Base-by-base conservation (phyloP, 2,329 filamentous ascomycete genomes). In the Penicillium oxalicum region DNA sequence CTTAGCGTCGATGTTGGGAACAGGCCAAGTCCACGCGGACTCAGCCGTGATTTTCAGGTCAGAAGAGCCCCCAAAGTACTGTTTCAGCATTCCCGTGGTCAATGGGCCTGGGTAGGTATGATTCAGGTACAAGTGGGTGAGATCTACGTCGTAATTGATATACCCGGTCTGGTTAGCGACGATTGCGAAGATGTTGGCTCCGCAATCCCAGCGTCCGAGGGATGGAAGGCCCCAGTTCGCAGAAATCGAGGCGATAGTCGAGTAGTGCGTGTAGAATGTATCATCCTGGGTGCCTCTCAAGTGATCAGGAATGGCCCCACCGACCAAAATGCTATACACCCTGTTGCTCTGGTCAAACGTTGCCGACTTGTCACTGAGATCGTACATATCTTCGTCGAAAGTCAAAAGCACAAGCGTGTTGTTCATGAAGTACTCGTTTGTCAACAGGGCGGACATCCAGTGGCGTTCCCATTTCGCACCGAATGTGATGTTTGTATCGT, bases 211-310 rank as follows among this genome's bases (percentile, higher is more conserved):
- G 4, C 40, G 24, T 40, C 45, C 45, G 12, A 47, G 45, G 38
- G 34, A 35, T 8, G 29, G 29, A 32, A 47, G 38, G 12, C n/a
- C 24, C 45, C 45, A 47, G 11, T 47, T 47, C 37, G 45, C 36
- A 32, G 40, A 38, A 29, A 47, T 37, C 18, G 45, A 40, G 18
- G 40, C 40, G 37, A 47, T 40, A 28, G 40, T 38, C 35, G 37
- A 40, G 24, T 47, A 47, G 32, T 47, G 45, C 29, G 40, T 41
- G 40, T 47, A 47, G 9, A 39, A 38, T 28, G 45, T 41, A n/a
- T 35, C 6, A 13, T 45, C 43, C 34, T 33, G 18, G 43, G 43
- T 45, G 29, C 43, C 43, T 29, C 24, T 27, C 13, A 37, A 13
- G 5, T 34, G 25, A 27, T 35, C 37, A 4, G 43, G 37, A 34